Base-by-base conservation (phyloP, 108 stramenopile species). In the Discostella stelligeroides region DNA sequence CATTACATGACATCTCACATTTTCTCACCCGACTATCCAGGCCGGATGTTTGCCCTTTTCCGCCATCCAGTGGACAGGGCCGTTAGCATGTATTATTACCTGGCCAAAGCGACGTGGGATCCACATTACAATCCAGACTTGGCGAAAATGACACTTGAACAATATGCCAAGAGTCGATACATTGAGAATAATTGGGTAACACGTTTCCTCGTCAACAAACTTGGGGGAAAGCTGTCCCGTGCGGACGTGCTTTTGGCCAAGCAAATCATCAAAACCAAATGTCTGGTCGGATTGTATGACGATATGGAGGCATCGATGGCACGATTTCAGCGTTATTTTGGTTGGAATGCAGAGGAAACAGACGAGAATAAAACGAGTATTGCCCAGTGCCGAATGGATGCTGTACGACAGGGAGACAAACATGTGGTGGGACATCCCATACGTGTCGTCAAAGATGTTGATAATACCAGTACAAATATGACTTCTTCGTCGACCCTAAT, bases 171-270 rank as follows among this genome's bases (percentile, higher is more conserved):
- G 42, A 73, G 71, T 40, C 14, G 29, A 34, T 72, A 63, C 30
- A 76, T 84, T 39, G 84, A 85, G 50, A 75, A 76, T 66, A 85
- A 85, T 75, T 85, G 84, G 84, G 68, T 84, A 66, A 80, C 80
- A 0, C 13, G 83, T 7, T 73, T 80, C n/a, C 49, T 84, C 14
- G 62, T 70, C 10, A 39, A 66, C 15, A 78, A 64, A 30, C 60
- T 56, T 12, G 29, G 60, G 23, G 83, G 80, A 11, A 72, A 69
- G 27, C 53, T 84, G 30, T 48, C 41, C 0, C 70, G 64, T 38
- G 24, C 41, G 39, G 76, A 84, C 68, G 49, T 84, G 76, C 55
- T 54, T 1, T 48, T 81, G 60, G 83, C 83, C 13, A 81, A 81
- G 67, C 25, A 77, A 10, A 73, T 84, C 11, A 29, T 84, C 17